Base-by-base conservation (phyloP, 2,329 filamentous ascomycete species). In the Pestalotiopsis sp. region DNA sequence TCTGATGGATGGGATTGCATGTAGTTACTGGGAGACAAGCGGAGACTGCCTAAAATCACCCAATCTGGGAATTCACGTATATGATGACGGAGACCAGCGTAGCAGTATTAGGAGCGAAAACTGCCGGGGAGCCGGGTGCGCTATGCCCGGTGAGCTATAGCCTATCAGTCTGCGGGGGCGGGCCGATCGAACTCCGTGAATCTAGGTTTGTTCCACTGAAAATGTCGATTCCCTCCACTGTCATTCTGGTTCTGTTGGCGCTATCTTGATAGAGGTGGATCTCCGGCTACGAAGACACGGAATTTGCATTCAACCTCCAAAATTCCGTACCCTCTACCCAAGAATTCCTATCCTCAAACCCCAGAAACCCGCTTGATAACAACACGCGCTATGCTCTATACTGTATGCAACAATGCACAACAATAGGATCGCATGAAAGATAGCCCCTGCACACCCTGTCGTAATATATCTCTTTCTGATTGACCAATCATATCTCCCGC, bases 31-130 rank as follows among this genome's bases (percentile, higher is more conserved):
- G 17, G 25, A 59, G 23, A 59, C 25, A 31, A 36, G 57, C 57
- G 57, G 57, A n/a, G 27, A 59, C 57, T 59, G 57, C n/a, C 57
- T 27, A 59, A 59, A 59, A 59, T 59, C 57, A 14, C 57, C 57
- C 23, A 36, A 59, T 59, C 9, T 27, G 57, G 57, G 23, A 36
- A 59, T 27, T 23, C 57, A 5, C 14, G 57, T 36, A 36, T 59
- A 12, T 14, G 57, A 27, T 59, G 57, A 36, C 57, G 25, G 11
- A 59, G 3, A 59, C 20, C 57, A 36, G 57, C 57, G 5, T 20
- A n/a, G 45, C 20, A 4, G 12, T 23, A 31, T 9, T 12, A 36
- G 20, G 4, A 59, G 20, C 49, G 13, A 59, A 59, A 36, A 12
- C 27, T 14, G 14, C n/a, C 12, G 23, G 57, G 57, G 27, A n/a